A percentile compares a stretch with the other conserved stretches of the same genome.
Conservation (phyloP, 108 stramenopile genomes). For the Discostella stelligeroides region DNA sequence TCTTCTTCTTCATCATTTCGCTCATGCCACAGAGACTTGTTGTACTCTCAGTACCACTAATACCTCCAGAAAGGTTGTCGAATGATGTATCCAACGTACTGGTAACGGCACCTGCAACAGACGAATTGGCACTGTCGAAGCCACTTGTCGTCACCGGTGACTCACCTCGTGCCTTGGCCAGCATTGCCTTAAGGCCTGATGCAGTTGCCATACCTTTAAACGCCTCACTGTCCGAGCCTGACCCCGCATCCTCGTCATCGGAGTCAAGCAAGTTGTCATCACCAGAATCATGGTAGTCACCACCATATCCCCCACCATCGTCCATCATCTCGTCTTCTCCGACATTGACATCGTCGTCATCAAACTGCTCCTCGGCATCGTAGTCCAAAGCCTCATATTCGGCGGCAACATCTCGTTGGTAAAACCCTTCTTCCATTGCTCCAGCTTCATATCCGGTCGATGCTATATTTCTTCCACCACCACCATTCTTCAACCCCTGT, state of each 20-base stretch:
- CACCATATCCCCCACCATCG: slow-evolving; percentile 59
- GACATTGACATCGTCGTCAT: slow-evolving; percentile 89
- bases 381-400: slow-evolving; percentile 92
- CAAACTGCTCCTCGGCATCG: slow-evolving; percentile 89
- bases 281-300: slow-evolving; percentile 45
- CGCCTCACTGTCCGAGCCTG: slow-evolving; percentile 56
- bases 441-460: slow-evolving; percentile 71
- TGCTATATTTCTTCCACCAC: too few relatives aligned
- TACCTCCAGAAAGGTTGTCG: too few relatives aligned
- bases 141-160: slow-evolving; percentile 37
- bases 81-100: slow-evolving; percentile 2
- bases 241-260: slow-evolving; percentile 61
- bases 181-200: slow-evolving; percentile 74
- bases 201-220: slow-evolving; percentile 69
- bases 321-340: slow-evolving; percentile 75
- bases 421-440: slow-evolving; percentile 88
- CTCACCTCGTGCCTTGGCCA: slow-evolving; percentile 82
- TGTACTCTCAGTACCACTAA: too few relatives aligned
- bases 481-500: too few relatives aligned
- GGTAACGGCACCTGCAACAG: slow-evolving; percentile 17
- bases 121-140: slow-evolving; percentile 27
- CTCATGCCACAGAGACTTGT: too few relatives aligned
- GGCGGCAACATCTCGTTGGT: slow-evolving; percentile 81
- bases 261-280: slow-evolving; percentile 47
- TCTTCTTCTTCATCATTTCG: slow-evolving; percentile 14